A percentile compares a stretch with the other conserved stretches of the same genome.
Conservation (phyloP, 148 eudicot species). For the Camellia granthamiana region DNA sequence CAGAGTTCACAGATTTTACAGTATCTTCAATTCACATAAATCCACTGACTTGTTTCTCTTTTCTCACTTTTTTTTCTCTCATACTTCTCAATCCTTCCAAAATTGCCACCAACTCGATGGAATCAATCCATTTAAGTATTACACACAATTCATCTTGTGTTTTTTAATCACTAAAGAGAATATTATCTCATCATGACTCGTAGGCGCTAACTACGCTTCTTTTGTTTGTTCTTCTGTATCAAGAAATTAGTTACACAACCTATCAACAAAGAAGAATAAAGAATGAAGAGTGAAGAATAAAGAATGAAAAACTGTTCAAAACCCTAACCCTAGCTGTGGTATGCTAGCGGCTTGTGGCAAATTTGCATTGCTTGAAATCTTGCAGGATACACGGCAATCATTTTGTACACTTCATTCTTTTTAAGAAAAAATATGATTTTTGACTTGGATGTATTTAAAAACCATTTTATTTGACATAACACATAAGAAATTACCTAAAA, state of each 20-base stretch:
- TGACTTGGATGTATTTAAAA: too few relatives aligned
- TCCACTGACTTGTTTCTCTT: constrained; percentile 58
- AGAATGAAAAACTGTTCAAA: background rate
- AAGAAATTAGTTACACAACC: background rate
- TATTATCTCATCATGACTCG: constrained; percentile 37
- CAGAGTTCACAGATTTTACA: constrained; percentile 6
- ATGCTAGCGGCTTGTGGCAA: background rate
- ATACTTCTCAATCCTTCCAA: constrained; percentile 56
- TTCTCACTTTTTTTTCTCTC: constrained; percentile 30
- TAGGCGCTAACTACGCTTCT: constrained; percentile 24
- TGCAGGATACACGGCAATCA: constrained; percentile 9
- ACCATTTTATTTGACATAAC: too few relatives aligned
- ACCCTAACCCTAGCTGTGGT: constrained; percentile 20
- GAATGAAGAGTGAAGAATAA: constrained; percentile 17
- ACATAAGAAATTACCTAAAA: too few relatives aligned
- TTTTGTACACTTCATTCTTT: background rate
- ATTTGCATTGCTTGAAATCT: constrained; percentile 1
- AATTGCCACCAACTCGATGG: constrained; percentile 56
- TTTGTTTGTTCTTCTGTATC: constrained; percentile 27
- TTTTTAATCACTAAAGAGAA: constrained; percentile 35
- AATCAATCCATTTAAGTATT: constrained; percentile 39
- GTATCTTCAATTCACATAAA: constrained; percentile 24
- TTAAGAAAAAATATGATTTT: background rate
- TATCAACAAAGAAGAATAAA: constrained; percentile 12
- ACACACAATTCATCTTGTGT: constrained; percentile 5